Percentiles rank a stretch among this genome's conserved stretches.
Conservation (phyloP, 2,329 filamentous ascomycete species). For the Claviceps spartinae region DNA sequence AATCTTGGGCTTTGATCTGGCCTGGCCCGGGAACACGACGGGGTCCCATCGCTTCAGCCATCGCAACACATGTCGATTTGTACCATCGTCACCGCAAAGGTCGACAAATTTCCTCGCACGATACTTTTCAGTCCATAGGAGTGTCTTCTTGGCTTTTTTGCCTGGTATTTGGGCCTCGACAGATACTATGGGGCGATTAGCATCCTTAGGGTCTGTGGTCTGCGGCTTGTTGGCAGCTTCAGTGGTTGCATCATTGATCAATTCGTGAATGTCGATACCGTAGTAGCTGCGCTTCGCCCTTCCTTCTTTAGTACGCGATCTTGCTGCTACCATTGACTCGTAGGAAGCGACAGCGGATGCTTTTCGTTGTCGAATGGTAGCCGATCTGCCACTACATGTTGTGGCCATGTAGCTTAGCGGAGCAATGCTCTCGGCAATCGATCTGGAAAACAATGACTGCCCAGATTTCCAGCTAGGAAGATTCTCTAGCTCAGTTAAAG, state of each 20-base stretch:
- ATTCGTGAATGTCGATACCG: constrained; percentile 76
- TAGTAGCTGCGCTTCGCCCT: constrained; percentile 69
- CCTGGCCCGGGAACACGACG: constrained; percentile 72
- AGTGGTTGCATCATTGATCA: constrained; percentile 58
- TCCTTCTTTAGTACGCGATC: constrained; percentile 53
- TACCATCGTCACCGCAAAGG: constrained; percentile 85
- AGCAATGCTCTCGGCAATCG: constrained; percentile 14
- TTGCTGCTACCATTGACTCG: constrained; percentile 52
- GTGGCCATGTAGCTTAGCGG: constrained; percentile 27
- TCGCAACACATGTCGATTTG: constrained; percentile 75
- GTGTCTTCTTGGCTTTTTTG: constrained; percentile 33
- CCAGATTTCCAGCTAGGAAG: constrained; percentile 10
- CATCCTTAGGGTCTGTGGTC: constrained; percentile 9
- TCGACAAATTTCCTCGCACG: constrained; percentile 85
- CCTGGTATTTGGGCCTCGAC: constrained; percentile 22
- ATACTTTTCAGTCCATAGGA: constrained; percentile 97
- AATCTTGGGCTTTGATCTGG: constrained; percentile 40
- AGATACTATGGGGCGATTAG: constrained; percentile 26
- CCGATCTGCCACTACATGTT: constrained; percentile 44
- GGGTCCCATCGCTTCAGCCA: constrained; percentile 95
- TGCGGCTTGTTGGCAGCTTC: constrained; percentile 33
- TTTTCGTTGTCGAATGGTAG: constrained; percentile 42
- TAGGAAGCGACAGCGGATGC: constrained; percentile 37
- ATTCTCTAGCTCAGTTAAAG: neutral
- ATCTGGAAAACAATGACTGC: constrained; percentile 15